Evolutionary conservation across 345 rosid genomes (phyloP).

Genomic region (Lumnitzera racemosa): DNA sequence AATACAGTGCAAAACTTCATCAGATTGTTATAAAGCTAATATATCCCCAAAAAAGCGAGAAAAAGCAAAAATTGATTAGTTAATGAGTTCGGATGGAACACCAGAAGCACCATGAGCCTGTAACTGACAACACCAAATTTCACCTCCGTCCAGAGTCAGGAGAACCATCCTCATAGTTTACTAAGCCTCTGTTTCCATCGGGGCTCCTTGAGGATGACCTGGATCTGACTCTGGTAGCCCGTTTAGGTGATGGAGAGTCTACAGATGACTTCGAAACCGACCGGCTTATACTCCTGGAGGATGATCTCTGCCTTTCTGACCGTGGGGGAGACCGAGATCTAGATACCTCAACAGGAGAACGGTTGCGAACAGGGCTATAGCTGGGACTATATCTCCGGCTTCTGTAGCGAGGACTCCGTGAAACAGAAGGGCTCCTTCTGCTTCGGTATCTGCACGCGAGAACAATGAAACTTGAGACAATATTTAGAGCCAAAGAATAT

Average conservation of each 20-base stretch:
- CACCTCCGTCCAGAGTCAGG: slow-evolving; percentile 36
- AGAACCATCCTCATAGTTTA: slow-evolving; percentile 68
- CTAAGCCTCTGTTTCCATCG: slow-evolving; percentile 48
- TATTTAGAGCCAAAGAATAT: too few species aligned
- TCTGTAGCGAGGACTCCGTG: slow-evolving; percentile 55
- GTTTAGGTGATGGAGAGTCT: slow-evolving; percentile 54
- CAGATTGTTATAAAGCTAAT: too few species aligned
- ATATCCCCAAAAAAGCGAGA: too few species aligned
- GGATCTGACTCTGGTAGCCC: slow-evolving; percentile 39
- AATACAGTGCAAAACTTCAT: too few species aligned
- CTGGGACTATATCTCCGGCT: slow-evolving; percentile 46
- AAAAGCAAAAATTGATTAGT: too few species aligned
- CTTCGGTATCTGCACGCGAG: slow-evolving; percentile 43
- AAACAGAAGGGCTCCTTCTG: slow-evolving; percentile 68
- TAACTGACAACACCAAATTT: not conserved
- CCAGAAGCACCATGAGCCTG: not conserved
- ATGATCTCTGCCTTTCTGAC: slow-evolving; percentile 38
- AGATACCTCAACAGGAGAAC: slow-evolving; percentile 42
- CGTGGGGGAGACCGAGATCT: slow-evolving; percentile 32
- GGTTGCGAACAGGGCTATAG: slow-evolving; percentile 51
- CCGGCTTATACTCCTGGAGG: slow-evolving; percentile 47
- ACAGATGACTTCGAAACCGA: slow-evolving; percentile 48
- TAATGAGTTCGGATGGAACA: too few species aligned
- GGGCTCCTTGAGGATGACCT: slow-evolving; percentile 63
- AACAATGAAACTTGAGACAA: too few species aligned